Conservation (phyloP, 2,329 filamentous ascomycete species). For the Fusarium ambrosium region DNA sequence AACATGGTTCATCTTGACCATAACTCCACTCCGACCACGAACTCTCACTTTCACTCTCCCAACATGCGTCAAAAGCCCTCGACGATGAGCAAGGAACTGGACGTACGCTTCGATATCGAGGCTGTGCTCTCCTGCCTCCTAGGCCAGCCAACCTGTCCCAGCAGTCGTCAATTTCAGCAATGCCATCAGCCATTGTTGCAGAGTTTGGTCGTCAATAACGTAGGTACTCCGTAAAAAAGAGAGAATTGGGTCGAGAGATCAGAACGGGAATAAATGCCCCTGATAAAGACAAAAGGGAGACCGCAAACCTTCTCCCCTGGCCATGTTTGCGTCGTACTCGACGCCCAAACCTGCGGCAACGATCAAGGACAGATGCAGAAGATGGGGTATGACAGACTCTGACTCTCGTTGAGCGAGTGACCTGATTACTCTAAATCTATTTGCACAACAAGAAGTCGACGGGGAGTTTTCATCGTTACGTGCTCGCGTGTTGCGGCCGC, state of each 20-base stretch:
- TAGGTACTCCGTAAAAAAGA: neutral
- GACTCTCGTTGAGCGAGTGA: slow-evolving; percentile 13
- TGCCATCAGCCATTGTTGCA: slow-evolving; percentile 23
- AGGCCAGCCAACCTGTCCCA: slow-evolving; percentile 1
- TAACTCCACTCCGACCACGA: slow-evolving; percentile 24
- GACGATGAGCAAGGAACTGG: neutral
- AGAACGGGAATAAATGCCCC: too few relatives aligned
- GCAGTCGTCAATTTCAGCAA: slow-evolving; percentile 28
- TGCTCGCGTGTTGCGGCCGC: neutral
- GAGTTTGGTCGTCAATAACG: neutral
- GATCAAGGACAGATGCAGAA: slow-evolving; percentile 18
- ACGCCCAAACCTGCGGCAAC: neutral
- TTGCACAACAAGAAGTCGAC: neutral
- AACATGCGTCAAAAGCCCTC: neutral
- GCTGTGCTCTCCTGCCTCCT: neutral
- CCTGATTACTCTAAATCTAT: slow-evolving; percentile 5
- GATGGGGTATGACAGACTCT: slow-evolving; percentile 16
- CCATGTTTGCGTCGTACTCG: slow-evolving; percentile 21
- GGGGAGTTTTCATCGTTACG: neutral
- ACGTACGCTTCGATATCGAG: neutral
- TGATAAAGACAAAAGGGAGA: neutral
- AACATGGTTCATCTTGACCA: slow-evolving; percentile 5
- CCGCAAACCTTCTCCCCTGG: neutral
- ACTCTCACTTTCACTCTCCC: slow-evolving; percentile 15
- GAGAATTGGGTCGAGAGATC: neutral